These are phyloP conservation scores for Platanthera zijinensis DNA, from an alignment of 106 monocot genomes.

Conservation along the genomic window DNA sequence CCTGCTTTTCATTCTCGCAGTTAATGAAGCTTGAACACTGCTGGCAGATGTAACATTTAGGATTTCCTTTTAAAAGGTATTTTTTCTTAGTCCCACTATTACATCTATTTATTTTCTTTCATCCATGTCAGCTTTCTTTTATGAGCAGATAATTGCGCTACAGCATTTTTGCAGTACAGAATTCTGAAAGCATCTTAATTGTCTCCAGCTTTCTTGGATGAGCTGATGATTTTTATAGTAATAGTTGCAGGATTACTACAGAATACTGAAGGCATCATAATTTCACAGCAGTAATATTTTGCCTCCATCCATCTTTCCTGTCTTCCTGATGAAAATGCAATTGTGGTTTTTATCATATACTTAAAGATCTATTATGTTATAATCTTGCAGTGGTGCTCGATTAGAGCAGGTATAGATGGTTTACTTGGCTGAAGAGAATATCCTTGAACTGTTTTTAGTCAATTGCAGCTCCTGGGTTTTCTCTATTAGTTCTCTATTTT, in stretches of 20 bases:
- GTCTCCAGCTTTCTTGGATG: no score
- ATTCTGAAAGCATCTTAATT: not conserved
- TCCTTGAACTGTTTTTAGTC: no score
- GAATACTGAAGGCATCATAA: not conserved
- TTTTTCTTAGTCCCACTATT: not conserved
- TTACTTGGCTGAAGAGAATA: not conserved
- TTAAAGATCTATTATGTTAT: not conserved
- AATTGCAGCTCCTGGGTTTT: not conserved
- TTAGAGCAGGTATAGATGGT: not conserved
- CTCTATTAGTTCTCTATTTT: not conserved
- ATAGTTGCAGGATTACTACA: not conserved
- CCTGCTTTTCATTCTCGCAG: not conserved
- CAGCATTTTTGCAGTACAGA: not conserved
- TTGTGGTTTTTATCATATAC: not conserved
- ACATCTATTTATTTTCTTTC: not conserved
- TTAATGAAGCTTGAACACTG: not conserved
- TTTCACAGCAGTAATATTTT: not conserved
- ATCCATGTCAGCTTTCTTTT: not conserved
- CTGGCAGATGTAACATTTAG: not conserved
- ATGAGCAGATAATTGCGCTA: not conserved
- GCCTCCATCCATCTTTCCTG: not conserved
- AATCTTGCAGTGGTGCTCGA: not conserved
- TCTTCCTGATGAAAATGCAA: not conserved
- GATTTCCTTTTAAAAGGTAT: not conserved
- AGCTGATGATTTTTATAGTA: no score